Evolutionary conservation across 31 red algal genomes (phyloP), one percentile per base, ranked within the genome.

Genomic region (Bonnemaisonia californica): DNA sequence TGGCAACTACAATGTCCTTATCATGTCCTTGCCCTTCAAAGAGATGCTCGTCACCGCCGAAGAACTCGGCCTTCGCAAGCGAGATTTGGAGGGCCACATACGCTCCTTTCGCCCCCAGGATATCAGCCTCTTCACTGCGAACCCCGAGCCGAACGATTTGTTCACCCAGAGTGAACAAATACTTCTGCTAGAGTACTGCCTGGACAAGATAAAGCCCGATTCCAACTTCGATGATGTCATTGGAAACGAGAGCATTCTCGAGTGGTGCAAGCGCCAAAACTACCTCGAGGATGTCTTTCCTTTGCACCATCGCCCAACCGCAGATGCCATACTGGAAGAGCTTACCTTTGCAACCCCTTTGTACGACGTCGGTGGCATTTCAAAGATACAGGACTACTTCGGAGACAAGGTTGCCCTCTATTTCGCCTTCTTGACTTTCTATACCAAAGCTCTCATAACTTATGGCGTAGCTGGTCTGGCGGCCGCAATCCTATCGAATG

Each of bases 231-330:
- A 95, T 39, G 93, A 88, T 60, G 82, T 90, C 23, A 19, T 91
- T 8, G 84, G 82, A 18, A 90, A 87, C 40, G 93, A 95, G 75
- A 85, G 80, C 41, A 82, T 95, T 30, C 78, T 95, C 9, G 83
- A 90, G 75, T 95, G 93, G 93, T 95, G 87, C 27, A 74, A 95
- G 47, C 81, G 93, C 26, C 79, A 91, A 34, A 59, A 90, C 33
- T 95, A 95, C 73, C 71, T 95, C n/a, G 68, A 83, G 28, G 85
- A 88, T 85, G 83, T 95, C 3, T 95, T 95, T 74, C 86, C 93
- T 8, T 76, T 95, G 38, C 93, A 95, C 81, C 76, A 95, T 63
- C 74, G 41, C 37, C 40, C 37, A 35, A 36, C 77, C 30, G 83
- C 88, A 36, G 42, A 76, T 16, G 70, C 72, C 21, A 76, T 88